A percentile compares a stretch with the other conserved stretches of the same genome.
phyloP scores from a whole-genome alignment of 83 land plant genomes.

The Larix sibirica region DNA sequence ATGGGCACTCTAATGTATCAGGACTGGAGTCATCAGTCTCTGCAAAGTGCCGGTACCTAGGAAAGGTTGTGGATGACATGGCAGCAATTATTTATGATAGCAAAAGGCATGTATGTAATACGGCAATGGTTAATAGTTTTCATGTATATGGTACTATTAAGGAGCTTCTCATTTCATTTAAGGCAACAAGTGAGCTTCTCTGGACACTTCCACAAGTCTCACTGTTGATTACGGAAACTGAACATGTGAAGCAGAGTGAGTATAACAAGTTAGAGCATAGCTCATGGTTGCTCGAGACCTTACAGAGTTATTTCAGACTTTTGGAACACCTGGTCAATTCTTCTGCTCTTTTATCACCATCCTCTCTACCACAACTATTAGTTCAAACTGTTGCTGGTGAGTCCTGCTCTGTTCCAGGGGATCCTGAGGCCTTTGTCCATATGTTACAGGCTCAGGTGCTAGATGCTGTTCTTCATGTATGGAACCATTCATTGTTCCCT shows the following conservation, averaged over 20 bases:
- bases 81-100: constrained; percentile 64
- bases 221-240: constrained; percentile 35
- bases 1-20: constrained; percentile 37
- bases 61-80: constrained; percentile 85
- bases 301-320: constrained; percentile 65
- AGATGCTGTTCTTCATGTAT: constrained; percentile 81
- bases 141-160: constrained; percentile 80
- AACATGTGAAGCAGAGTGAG: constrained; percentile 22
- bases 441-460: constrained; percentile 79
- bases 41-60: constrained; percentile 83
- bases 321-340: constrained; percentile 85
- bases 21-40: constrained; percentile 55
- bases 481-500: constrained; percentile 87
- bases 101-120: constrained; percentile 64
- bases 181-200: constrained; percentile 80
- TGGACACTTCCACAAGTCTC: constrained; percentile 70
- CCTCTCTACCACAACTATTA: constrained; percentile 67
- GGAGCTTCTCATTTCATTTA: constrained; percentile 73
- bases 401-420: constrained; percentile 66
- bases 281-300: constrained; percentile 76
- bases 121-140: constrained; percentile 70
- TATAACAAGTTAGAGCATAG: constrained; percentile 36
- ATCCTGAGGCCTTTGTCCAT: constrained; percentile 75
- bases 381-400: constrained; percentile 79
- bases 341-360: constrained; percentile 57